phyloP scores from a whole-genome alignment of 768 basidiomycete species.

The Rhizopogon roseolus region DNA sequence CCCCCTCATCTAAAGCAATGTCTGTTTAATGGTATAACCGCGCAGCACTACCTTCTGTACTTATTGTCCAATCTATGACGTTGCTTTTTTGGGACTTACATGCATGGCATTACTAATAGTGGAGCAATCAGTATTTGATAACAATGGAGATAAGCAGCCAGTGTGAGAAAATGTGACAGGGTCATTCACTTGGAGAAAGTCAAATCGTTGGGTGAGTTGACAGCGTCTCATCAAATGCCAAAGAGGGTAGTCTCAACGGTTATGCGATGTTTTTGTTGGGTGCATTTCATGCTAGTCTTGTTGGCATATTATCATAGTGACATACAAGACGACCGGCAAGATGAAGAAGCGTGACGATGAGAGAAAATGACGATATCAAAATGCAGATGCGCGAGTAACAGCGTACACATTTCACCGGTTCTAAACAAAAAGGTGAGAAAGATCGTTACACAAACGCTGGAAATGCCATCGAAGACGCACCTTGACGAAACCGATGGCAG shows the following conservation, averaged over 20 bases:
- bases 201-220: too few species aligned
- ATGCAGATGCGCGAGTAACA: slow-evolving; percentile 3
- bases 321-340: slow-evolving; percentile 11
- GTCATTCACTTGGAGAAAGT: too few species aligned
- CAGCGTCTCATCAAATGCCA: not conserved
- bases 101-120: not conserved
- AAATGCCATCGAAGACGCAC: slow-evolving; percentile 37
- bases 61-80: slow-evolving; percentile 34
- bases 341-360: not conserved
- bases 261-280: not conserved
- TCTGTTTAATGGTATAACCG: slow-evolving; percentile 34
- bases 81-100: slow-evolving; percentile 19
- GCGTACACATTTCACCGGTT: slow-evolving; percentile 36
- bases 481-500: slow-evolving; percentile 93
- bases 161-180: too few species aligned
- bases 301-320: slow-evolving; percentile 15
- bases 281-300: slow-evolving; percentile 6
- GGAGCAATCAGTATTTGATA: too few species aligned
- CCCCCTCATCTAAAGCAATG: slow-evolving; percentile 34
- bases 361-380: slow-evolving; percentile 1
- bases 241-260: not conserved
- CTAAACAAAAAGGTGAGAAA: slow-evolving; percentile 16
- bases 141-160: too few species aligned
- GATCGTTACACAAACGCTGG: not conserved
- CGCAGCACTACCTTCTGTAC: slow-evolving; percentile 34